Conservation (phyloP, 805 yeast genomes). For the Saccharomycopsis amapae region DNA sequence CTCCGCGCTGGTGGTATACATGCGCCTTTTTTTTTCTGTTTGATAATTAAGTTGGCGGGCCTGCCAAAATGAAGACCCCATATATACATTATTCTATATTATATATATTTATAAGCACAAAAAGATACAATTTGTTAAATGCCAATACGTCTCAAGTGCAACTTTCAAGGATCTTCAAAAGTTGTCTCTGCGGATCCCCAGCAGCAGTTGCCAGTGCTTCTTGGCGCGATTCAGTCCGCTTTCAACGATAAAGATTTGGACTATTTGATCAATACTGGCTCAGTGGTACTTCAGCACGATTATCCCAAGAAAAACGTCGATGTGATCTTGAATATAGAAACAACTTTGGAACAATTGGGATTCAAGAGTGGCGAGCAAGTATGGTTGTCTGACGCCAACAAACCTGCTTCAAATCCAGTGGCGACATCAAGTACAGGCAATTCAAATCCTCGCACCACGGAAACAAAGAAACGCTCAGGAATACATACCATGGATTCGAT, state of each 20-base stretch:
- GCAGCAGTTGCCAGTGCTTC: too few relatives aligned
- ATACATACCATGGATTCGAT: background rate
- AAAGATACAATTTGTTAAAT: too few relatives aligned
- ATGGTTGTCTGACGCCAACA: slow-evolving; percentile 6
- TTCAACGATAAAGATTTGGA: background rate
- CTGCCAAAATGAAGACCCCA: too few relatives aligned
- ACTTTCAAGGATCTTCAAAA: too few relatives aligned
- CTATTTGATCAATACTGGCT: background rate
- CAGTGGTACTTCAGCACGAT: slow-evolving; percentile 1
- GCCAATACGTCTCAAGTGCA: too few relatives aligned
- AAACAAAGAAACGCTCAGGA: background rate
- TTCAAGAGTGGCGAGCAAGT: slow-evolving; percentile 10
- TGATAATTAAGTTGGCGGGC: too few relatives aligned
- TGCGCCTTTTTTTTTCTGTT: too few relatives aligned
- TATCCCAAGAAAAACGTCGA: slow-evolving; percentile 9
- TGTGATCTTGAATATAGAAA: slow-evolving; percentile 4
- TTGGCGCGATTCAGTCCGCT: background rate
- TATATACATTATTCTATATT: too few relatives aligned
- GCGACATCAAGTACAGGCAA: background rate
- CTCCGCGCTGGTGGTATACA: too few relatives aligned
- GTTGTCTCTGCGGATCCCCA: too few relatives aligned
- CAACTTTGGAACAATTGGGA: slow-evolving; percentile 5
- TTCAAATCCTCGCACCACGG: background rate
- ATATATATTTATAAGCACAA: too few relatives aligned
- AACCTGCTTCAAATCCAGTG: background rate